Base-by-base conservation (phyloP, 1,284 basidiomycete species). In the Ceratobasidium theobromae region DNA sequence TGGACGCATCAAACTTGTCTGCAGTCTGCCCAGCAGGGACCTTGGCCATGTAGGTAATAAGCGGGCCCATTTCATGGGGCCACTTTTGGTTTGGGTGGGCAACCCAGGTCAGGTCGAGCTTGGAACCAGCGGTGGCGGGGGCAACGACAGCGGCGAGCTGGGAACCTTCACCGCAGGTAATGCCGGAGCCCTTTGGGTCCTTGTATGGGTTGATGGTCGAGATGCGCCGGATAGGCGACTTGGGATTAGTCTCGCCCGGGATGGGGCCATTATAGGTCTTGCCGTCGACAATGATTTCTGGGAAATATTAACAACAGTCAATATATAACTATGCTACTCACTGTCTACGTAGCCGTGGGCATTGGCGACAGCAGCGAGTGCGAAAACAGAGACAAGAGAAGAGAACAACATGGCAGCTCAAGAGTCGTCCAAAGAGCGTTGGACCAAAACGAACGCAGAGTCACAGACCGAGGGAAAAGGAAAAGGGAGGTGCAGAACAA, bases 41-140 rank as follows among this genome's bases (percentile, higher is more conserved):
- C 23, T 76, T 74, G 0, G 87, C 82, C 80, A 91, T 80, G 73
- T 91, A 91, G 45, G 85, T 86, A 75, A 89, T 78, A 72, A 90
- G 75, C 1, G 88, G 88, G 4, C 88, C 88, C 11, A 78, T 84
- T 67, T 87, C 79, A 71, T 91, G 88, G 1, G 85, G 84, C 88
- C 87, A 89, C 53, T 80, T 21, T 28, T 60, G 57, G 28, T 60
- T 46, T 28, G 28, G 45, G 46, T 60, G 57, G 25, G 75, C 65
- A 76, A 77, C 6, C 77, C 77, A 60, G 8, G 41, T 18, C 71
- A 91, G 83, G 1, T 78, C 76, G 18, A 91, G 65, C 0, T 72
- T 72, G 73, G 84, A 85, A 8, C 89, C 88, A 0, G 89, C 84
- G 58, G 84, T 86, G 9, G 83, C 87, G 53, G 80, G 71, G 0